Conservation (phyloP, 768 basidiomycete species). For the Xerocomellus dryophilus region DNA sequence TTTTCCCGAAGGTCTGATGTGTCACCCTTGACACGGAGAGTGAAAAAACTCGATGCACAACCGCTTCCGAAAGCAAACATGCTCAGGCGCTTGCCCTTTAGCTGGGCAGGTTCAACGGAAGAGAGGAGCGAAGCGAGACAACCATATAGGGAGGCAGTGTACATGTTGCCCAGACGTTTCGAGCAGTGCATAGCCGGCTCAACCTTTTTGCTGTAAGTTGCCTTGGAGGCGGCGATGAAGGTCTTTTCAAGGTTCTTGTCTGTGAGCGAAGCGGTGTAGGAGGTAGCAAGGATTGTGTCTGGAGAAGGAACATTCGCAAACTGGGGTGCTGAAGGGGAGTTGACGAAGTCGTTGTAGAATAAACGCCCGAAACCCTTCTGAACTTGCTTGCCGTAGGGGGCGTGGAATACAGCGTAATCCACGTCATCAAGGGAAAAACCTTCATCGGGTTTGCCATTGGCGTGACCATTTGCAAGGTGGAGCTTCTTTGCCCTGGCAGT, state of each 20-base stretch:
- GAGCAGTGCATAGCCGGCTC: conserved; percentile 85
- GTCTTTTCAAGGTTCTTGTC: conserved; percentile 96
- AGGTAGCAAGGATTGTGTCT: conserved; percentile 62
- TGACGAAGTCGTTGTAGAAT: conserved; percentile 88
- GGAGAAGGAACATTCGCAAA: conserved; percentile 71
- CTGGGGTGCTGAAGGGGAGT: conserved; percentile 63
- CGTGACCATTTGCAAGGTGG: conserved; percentile 34
- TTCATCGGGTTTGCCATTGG: conserved; percentile 31
- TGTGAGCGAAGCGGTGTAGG: conserved; percentile 73
- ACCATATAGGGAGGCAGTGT: conserved; percentile 94
- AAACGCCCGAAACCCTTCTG: conserved; percentile 95
- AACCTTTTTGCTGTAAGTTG: conserved; percentile 70
- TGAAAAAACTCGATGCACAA: conserved; percentile 93
- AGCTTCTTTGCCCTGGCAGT: conserved; percentile 60
- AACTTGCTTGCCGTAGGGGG: conserved; percentile 97
- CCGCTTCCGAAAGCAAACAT: conserved; percentile 98
- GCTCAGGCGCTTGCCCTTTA: conserved; percentile 81
- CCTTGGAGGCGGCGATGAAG: conserved; percentile 78
- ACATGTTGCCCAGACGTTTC: conserved; percentile 94
- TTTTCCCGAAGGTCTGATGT: conserved; percentile 77
- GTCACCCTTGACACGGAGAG: conserved; percentile 82
- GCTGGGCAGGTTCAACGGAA: conserved; percentile 62
- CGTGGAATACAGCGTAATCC: conserved; percentile 95
- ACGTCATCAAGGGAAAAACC: conserved; percentile 76
- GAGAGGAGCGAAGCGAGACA: conserved; percentile 87